Evolutionary conservation across 2,329 filamentous ascomycete species (phyloP), one percentile per base, ranked within the genome.

Genomic region (Nemania sp.): DNA sequence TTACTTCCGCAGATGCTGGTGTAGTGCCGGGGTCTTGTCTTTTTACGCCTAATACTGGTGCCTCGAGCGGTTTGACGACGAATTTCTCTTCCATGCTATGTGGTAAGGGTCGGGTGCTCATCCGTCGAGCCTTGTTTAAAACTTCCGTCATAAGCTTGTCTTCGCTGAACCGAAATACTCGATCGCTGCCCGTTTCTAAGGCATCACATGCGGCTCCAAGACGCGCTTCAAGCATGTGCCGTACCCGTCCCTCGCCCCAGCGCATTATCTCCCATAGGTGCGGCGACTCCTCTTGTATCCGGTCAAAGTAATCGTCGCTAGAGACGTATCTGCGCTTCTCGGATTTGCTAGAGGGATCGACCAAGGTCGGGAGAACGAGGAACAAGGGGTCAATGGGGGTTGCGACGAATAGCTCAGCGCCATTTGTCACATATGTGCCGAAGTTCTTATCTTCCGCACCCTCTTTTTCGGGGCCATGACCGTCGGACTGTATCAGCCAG

Each of bases 361-460:
- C 38, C 18, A 71, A 85, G 3, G 90, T 87, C 0, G 95, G 92
- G 1, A 98, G 83, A 3, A 97, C 77, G 58, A 98, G 84, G 81
- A 98, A 98, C 2, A 98, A 77, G 5, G 93, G 87, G 78, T 99
- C 96, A 62, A 97, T 84, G 1, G 89, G 88, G 1, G 96, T 97
- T 8, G 95, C 93, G 67, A 98, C 81, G 74, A 92, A 91, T n/a
- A 98, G 82, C 67, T 94, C 89, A 38, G 93, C 89, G 51, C 85
- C 86, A 74, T 90, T 89, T 38, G 89, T 86, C 26, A 93, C 73
- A 43, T 81, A 79, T 0, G 79, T 67, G n/a, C 74, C 65, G n/a
- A 80, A 76, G 26, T 68, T 72, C 32, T 67, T 73, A 27, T 77
- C 73, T 35, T 68, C 64, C 32, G 51, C 13, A 15, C 11, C 32